Percentiles rank a stretch among this genome's conserved stretches.
phyloP scores from a whole-genome alignment of 2,329 filamentous ascomycete genomes.

The Bipolaris bicolor region DNA sequence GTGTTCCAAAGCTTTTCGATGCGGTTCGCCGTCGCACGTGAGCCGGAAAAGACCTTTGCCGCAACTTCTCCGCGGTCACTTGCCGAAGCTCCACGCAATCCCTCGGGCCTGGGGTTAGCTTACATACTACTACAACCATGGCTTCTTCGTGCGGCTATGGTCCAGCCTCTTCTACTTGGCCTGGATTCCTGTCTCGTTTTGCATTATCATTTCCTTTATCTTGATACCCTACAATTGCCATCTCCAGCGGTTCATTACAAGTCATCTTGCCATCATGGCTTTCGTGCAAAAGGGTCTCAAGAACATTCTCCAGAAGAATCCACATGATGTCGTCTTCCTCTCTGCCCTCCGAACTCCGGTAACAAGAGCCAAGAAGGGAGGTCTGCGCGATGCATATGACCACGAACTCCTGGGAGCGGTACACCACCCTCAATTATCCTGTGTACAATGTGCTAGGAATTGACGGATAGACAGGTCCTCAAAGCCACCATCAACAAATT shows the following conservation, averaged over 20 bases:
- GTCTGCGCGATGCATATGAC: conserved; percentile 85
- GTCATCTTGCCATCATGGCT: conserved; percentile 45
- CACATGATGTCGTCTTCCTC: conserved; percentile 84
- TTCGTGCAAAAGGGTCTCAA: conserved; percentile 68
- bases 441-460: conserved; percentile 42
- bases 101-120: conserved; percentile 34
- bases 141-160: conserved; percentile 20
- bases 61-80: conserved; percentile 35
- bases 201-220: background rate
- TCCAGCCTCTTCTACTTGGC: conserved; percentile 9
- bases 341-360: conserved; percentile 89
- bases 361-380: conserved; percentile 81
- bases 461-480: conserved; percentile 52
- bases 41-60: conserved; percentile 36
- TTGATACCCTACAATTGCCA: conserved; percentile 10
- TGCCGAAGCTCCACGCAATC: conserved; percentile 43
- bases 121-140: conserved; percentile 27
- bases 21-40: conserved; percentile 16
- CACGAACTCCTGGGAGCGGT: conserved; percentile 80
- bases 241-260: conserved; percentile 22
- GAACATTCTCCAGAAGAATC: conserved; percentile 76
- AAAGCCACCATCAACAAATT: conserved; percentile 73
- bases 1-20: conserved; percentile 19
- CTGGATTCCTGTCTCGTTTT: background rate
- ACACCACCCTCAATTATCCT: conserved; percentile 35